These are phyloP conservation scores for Cystobasidiaceae sp. DNA, from an alignment of 1,284 basidiomycete species.

Conservation along the genomic window DNA sequence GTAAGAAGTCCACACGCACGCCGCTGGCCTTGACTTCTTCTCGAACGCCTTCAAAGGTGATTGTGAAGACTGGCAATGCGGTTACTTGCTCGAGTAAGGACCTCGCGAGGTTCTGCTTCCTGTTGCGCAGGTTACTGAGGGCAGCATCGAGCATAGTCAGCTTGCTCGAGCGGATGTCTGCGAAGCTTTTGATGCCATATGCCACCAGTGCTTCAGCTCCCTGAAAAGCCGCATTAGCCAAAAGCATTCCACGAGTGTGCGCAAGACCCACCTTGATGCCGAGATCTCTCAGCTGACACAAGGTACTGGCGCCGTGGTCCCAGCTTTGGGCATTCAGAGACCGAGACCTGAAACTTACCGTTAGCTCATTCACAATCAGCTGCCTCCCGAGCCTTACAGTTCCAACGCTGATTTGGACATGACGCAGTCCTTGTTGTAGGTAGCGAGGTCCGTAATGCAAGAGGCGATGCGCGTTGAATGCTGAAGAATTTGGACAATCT, in stretches of 20 bases:
- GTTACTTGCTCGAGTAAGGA: constrained; percentile 31
- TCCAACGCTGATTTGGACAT: constrained; percentile 35
- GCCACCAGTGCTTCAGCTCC: neutral
- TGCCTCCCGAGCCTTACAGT: constrained; percentile 31
- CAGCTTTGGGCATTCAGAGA: constrained; percentile 45
- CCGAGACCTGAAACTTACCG: constrained; percentile 36
- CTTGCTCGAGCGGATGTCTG: constrained; percentile 27
- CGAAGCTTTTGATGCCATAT: constrained; percentile 29
- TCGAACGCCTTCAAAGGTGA: constrained; percentile 14
- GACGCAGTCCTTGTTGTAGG: constrained; percentile 33
- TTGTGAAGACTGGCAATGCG: constrained; percentile 34
- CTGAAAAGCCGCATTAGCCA: no score
- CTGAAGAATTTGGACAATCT: constrained; percentile 32
- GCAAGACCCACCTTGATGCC: constrained; percentile 40
- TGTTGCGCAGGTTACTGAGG: neutral
- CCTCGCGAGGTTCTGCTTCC: constrained; percentile 35
- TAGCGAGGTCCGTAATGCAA: constrained; percentile 38
- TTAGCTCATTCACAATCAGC: neutral
- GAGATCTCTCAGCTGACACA: constrained; percentile 45
- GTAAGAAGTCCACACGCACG: constrained; percentile 27
- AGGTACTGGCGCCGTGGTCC: constrained; percentile 43
- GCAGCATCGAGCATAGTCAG: constrained; percentile 30
- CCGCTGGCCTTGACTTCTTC: constrained; percentile 19
- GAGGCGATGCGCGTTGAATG: constrained; percentile 34
- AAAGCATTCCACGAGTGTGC: no score